Conservation (phyloP, 2,329 filamentous ascomycete species). For the Aspergillus fumigatiaffinis region DNA sequence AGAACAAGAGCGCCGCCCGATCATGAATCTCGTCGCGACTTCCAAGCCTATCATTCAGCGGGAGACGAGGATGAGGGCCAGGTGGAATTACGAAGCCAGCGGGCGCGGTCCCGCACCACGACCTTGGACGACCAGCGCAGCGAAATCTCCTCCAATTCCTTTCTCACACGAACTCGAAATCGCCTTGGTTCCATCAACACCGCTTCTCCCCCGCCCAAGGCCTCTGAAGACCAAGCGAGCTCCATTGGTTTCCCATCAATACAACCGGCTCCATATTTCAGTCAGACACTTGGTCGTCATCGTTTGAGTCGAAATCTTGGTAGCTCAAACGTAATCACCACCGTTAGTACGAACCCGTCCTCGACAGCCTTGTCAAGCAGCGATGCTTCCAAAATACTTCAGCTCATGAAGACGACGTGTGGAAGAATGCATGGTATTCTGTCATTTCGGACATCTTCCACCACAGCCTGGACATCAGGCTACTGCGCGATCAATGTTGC, state of each 20-base stretch:
- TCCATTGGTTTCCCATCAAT: constrained; percentile 50
- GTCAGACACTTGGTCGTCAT: constrained; percentile 31
- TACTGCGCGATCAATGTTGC: constrained; percentile 52
- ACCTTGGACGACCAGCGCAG: constrained; percentile 41
- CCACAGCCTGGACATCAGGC: constrained; percentile 45
- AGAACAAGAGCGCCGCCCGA: constrained; percentile 31
- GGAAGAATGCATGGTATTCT: constrained; percentile 51
- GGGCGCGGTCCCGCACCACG: constrained; percentile 39
- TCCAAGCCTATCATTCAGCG: constrained; percentile 26
- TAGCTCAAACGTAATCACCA: constrained; percentile 21
- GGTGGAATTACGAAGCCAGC: constrained; percentile 30
- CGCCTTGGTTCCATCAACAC: constrained; percentile 41
- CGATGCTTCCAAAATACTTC: constrained; percentile 46
- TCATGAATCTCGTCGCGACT: constrained; percentile 29
- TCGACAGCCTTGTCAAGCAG: constrained; percentile 38
- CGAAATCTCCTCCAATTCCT: constrained; percentile 32
- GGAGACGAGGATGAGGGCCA: constrained; percentile 33
- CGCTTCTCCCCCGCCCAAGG: constrained; percentile 30
- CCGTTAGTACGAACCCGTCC: constrained; percentile 22
- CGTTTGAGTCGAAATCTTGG: constrained; percentile 32
- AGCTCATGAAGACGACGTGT: constrained; percentile 51
- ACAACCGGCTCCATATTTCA: constrained; percentile 37
- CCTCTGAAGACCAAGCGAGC: constrained; percentile 35
- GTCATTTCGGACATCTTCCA: constrained; percentile 44
- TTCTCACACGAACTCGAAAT: constrained; percentile 31